Evolutionary conservation across 768 basidiomycete species (phyloP).

Genomic region (Hebeloma cylindrosporum): DNA sequence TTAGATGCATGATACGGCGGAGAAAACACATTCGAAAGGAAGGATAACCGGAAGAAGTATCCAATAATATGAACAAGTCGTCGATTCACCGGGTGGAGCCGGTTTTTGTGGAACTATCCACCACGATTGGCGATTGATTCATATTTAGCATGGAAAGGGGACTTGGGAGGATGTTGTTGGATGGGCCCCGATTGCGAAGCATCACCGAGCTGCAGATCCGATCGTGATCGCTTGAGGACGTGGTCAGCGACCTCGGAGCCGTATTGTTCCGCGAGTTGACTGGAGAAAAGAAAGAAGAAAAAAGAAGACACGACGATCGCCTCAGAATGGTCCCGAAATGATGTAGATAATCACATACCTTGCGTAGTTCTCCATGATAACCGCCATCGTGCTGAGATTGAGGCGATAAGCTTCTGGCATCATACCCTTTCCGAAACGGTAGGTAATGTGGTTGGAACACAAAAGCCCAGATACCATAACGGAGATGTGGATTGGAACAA

Average conservation of each 20-base stretch:
- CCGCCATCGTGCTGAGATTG: constrained; percentile 65
- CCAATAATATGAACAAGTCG: too few species aligned
- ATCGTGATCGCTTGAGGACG: constrained; percentile 52
- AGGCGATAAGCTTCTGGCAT: constrained; percentile 81
- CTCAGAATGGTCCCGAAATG: too few species aligned
- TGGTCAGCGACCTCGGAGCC: constrained; percentile 59
- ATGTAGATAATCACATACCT: constrained; percentile 31
- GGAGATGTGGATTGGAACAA: constrained; percentile 64
- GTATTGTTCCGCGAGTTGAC: constrained; percentile 70
- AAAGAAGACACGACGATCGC: not conserved
- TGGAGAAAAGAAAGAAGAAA: constrained; percentile 21
- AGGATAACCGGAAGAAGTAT: too few species aligned
- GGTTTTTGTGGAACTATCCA: too few species aligned
- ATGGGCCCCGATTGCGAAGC: not conserved
- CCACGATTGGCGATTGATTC: not conserved
- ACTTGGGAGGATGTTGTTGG: constrained; percentile 2
- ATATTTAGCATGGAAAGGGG: constrained; percentile 3
- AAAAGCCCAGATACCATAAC: constrained; percentile 65
- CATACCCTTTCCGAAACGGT: constrained; percentile 85
- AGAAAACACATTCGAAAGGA: too few species aligned
- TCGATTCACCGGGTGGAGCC: too few species aligned
- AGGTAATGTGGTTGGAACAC: constrained; percentile 81
- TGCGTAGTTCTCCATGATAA: constrained; percentile 64
- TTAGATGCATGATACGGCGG: too few species aligned
- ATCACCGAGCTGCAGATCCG: constrained; percentile 28